Conservation (phyloP, 2,329 filamentous ascomycete genomes). For the Aspergillus melleus region DNA sequence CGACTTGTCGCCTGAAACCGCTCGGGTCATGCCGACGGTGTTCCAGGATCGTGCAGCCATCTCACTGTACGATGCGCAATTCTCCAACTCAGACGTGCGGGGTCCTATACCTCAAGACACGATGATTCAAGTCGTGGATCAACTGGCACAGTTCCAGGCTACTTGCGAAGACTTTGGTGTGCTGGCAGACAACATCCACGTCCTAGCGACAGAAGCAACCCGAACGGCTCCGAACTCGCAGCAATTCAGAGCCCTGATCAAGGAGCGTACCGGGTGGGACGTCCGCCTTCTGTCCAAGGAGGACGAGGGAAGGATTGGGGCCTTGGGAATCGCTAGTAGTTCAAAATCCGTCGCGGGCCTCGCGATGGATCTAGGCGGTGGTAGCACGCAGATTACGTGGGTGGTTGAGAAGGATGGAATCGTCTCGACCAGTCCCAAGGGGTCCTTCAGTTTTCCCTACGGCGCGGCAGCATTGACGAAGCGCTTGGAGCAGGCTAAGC, state of each 20-base stretch:
- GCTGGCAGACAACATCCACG: slow-evolving; percentile 60
- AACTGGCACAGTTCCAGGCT: slow-evolving; percentile 68
- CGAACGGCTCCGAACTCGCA: slow-evolving; percentile 73
- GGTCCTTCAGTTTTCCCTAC: slow-evolving; percentile 67
- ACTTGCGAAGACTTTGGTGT: slow-evolving; percentile 72
- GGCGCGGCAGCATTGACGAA: slow-evolving; percentile 66
- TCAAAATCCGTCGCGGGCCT: slow-evolving; percentile 70
- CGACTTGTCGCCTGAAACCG: slow-evolving; percentile 68
- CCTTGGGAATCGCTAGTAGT: slow-evolving; percentile 77
- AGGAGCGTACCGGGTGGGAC: slow-evolving; percentile 62
- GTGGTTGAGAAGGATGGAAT: slow-evolving; percentile 54
- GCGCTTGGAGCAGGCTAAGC: slow-evolving; percentile 50
- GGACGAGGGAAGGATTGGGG: slow-evolving; percentile 80
- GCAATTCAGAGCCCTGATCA: slow-evolving; percentile 67
- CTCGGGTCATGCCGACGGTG: slow-evolving; percentile 73
- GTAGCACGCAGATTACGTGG: slow-evolving; percentile 70
- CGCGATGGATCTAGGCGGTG: slow-evolving; percentile 84
- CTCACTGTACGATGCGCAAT: slow-evolving; percentile 81
- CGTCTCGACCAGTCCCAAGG: slow-evolving; percentile 53
- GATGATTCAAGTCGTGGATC: slow-evolving; percentile 65
- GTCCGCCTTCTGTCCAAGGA: slow-evolving; percentile 74
- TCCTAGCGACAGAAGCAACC: slow-evolving; percentile 88
- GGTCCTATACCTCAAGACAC: slow-evolving; percentile 58
- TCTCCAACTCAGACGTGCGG: slow-evolving; percentile 42
- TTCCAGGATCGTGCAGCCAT: slow-evolving; percentile 78